Base-by-base conservation (phyloP, 108 stramenopile species). In the Cyclotella cryptica region DNA sequence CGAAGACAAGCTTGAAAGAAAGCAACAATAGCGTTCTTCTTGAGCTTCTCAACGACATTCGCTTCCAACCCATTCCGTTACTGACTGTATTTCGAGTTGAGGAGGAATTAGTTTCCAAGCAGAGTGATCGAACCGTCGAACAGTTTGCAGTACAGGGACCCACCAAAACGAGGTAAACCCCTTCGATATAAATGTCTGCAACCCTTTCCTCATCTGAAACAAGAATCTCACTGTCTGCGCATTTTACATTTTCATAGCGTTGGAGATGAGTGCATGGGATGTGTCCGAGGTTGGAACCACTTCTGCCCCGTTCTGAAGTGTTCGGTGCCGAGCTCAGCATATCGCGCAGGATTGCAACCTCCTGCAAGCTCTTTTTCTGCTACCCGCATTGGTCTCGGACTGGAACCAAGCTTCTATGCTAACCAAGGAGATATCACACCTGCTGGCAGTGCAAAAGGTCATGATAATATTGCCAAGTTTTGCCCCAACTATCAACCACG, bases 261-360 rank as follows among this genome's bases (percentile, higher is more conserved):
- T 0, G 94, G 94, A n/a, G 94, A 95, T 78, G 90, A 89, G 43
- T 95, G 94, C 58, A 60, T 89, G 26, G 94, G 94, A 13, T 95
- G 94, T 46, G 73, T 87, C 41, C 77, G 94, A 52, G 92, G 94
- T 17, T 95, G 94, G 94, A 87, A 60, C 51, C 94, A 95, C 58
- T 92, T 86, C 53, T 95, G 94, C 75, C 86, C 86, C 35, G 87
- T 95, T 22, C 53, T 95, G 30, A 79, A 92, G 63, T 79, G 88
- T 45, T 76, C 72, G 13, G 46, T 95, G 21, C 92, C 94, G 13
- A 81, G 86, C 30, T 84, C 91, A 12, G 88, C 88, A 42, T 64
- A 84, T 77, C 86, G 94, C 0, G 90, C 90, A 11, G 86, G 78
- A 58, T 64, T 95, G 30, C 94, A 95, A 61, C 94, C 94, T 26